A percentile compares a stretch with the other conserved stretches of the same genome.
Evolutionary conservation across 306 rosid species (phyloP).

Genomic region (Arachis hypogaea): DNA sequence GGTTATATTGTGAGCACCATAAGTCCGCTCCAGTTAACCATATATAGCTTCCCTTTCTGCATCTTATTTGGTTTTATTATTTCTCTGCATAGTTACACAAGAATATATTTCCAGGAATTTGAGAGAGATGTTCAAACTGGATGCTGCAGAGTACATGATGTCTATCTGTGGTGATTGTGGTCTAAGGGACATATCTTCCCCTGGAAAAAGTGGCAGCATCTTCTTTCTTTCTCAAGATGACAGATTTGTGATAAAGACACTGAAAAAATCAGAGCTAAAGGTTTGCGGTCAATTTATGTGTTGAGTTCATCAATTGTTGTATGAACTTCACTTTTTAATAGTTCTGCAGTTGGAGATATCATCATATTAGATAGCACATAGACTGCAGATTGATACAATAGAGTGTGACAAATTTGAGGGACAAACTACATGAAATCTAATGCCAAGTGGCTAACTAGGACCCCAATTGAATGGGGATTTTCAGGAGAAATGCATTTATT

Average conservation of each 20-base stretch:
- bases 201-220: constrained; percentile 99
- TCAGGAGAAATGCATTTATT: not conserved
- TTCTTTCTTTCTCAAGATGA: constrained; percentile 96
- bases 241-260: constrained; percentile 91
- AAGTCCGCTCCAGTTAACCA: not conserved
- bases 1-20: constrained; percentile 14
- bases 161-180: constrained; percentile 93
- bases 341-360: constrained; percentile 2
- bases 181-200: constrained; percentile 83
- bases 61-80: constrained; percentile 7
- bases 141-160: constrained; percentile 99
- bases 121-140: constrained; percentile 98
- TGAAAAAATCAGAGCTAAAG: constrained; percentile 82
- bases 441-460: constrained; percentile 10
- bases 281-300: constrained; percentile 53
- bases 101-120: constrained; percentile 73
- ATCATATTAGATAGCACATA: constrained; percentile 3
- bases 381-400: not conserved
- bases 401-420: not conserved
- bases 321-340: constrained; percentile 1
- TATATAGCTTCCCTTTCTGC: not conserved
- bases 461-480: not conserved
- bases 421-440: constrained; percentile 21
- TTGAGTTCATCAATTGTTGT: constrained; percentile 16
- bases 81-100: constrained; percentile 27